Evolutionary conservation across 1,139 yeast species (phyloP).

Genomic region (Geotrichum citri-aurantii): DNA sequence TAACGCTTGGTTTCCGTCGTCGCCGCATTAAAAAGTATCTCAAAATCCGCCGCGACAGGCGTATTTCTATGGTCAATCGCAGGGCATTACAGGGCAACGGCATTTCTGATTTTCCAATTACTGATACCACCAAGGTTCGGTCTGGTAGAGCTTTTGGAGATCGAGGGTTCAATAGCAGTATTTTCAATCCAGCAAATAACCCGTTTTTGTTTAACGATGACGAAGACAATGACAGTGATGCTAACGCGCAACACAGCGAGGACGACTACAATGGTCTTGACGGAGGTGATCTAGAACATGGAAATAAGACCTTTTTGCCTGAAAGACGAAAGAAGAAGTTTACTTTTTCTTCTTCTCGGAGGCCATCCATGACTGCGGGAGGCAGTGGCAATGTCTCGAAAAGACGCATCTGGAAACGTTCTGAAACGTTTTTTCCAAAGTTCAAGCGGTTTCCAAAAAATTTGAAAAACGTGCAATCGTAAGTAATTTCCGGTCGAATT

Average conservation of each 20-base stretch:
- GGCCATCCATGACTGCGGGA: neutral
- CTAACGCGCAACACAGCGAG: neutral
- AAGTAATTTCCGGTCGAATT: neutral
- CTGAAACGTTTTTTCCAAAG: slow-evolving; percentile 17
- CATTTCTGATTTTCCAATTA: neutral
- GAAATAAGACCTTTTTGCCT: neutral
- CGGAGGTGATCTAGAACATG: neutral
- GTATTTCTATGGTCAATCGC: slow-evolving; percentile 11
- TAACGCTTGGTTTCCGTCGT: slow-evolving; percentile 6
- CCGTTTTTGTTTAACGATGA: slow-evolving; percentile 3
- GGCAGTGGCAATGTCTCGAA: neutral
- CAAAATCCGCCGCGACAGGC: slow-evolving; percentile 8
- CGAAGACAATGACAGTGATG: slow-evolving; percentile 1
- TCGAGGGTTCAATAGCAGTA: neutral
- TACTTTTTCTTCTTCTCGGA: neutral
- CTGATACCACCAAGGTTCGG: neutral
- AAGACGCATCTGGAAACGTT: slow-evolving; percentile 1
- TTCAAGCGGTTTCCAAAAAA: slow-evolving; percentile 10
- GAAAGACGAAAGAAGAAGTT: neutral
- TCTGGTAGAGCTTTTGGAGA: neutral
- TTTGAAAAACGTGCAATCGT: neutral
- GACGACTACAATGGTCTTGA: neutral
- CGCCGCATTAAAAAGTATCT: slow-evolving; percentile 7
- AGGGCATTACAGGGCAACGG: neutral
- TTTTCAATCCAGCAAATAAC: neutral